Evolutionary conservation across 768 basidiomycete genomes (phyloP).

Genomic region (Panellus pusillus): DNA sequence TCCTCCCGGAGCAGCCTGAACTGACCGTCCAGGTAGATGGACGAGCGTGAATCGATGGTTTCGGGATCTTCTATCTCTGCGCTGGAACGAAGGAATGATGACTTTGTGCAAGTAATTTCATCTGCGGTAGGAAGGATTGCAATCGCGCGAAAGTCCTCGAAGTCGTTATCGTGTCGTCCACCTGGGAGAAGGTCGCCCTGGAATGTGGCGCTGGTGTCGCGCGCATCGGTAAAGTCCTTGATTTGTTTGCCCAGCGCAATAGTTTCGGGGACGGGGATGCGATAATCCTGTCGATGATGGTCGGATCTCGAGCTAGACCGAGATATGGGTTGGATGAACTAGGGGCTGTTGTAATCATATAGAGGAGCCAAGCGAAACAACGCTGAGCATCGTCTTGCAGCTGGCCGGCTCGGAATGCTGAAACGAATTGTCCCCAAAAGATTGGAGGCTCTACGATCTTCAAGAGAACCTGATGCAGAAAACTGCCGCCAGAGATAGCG

Average conservation of each 20-base stretch:
- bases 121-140: conserved; percentile 60
- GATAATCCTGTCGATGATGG: neutral
- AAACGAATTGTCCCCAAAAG: conserved; percentile 44
- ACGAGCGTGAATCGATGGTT: conserved; percentile 35
- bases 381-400: conserved; percentile 35
- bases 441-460: conserved; percentile 49
- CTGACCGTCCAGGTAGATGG: conserved; percentile 51
- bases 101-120: conserved; percentile 46
- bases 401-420: conserved; percentile 34
- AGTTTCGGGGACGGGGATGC: neutral
- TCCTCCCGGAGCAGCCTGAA: conserved; percentile 66
- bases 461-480: conserved; percentile 39
- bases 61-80: conserved; percentile 41
- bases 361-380: neutral
- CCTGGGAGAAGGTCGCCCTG: conserved; percentile 44
- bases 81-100: conserved; percentile 50
- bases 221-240: conserved; percentile 35
- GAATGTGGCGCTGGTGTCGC: conserved; percentile 20
- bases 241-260: conserved; percentile 29
- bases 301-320: neutral
- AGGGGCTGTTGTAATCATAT: neutral
- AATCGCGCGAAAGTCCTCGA: conserved; percentile 57
- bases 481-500: conserved; percentile 41
- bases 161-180: conserved; percentile 71
- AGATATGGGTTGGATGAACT: conserved; percentile 1